A percentile compares a stretch with the other conserved stretches of the same genome.
These are phyloP conservation scores for Colletotrichum eleusines DNA, from an alignment of 2,329 filamentous ascomycete species.

Conservation along the genomic window DNA sequence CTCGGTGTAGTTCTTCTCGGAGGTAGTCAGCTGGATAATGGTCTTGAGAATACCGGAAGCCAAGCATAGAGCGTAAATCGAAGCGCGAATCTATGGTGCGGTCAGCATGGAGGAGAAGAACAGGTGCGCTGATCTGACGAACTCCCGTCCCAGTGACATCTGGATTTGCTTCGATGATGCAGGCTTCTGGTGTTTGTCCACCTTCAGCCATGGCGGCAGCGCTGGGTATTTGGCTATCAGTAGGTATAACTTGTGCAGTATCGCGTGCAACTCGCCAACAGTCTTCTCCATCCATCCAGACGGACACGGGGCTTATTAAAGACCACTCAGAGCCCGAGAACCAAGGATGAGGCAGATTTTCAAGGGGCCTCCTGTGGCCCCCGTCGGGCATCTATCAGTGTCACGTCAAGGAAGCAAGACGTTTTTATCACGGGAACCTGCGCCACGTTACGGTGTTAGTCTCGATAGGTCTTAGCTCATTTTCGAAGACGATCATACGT, in stretches of 20 bases:
- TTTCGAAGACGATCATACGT: neutral
- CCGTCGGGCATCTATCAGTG: neutral
- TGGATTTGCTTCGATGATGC: neutral
- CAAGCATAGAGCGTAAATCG: conserved; percentile 8
- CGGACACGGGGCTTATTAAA: neutral
- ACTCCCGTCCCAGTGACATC: neutral
- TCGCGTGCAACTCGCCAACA: neutral
- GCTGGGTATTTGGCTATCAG: neutral
- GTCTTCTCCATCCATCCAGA: neutral
- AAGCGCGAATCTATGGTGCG: neutral
- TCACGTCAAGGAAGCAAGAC: neutral
- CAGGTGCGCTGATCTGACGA: neutral
- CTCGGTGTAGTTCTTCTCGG: conserved; percentile 13
- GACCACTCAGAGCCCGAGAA: neutral
- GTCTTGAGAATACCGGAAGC: conserved; percentile 7
- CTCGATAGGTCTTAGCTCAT: neutral
- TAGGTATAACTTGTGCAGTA: neutral
- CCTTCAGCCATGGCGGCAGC: neutral
- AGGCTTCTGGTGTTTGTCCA: neutral
- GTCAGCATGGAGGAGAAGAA: neutral
- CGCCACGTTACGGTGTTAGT: neutral
- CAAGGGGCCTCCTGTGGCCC: neutral
- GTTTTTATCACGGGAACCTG: neutral
- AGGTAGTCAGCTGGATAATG: neutral
- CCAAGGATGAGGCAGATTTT: neutral